These are phyloP conservation scores for Saturnispora sekii DNA, from an alignment of 805 yeast species.

Conservation along the genomic window DNA sequence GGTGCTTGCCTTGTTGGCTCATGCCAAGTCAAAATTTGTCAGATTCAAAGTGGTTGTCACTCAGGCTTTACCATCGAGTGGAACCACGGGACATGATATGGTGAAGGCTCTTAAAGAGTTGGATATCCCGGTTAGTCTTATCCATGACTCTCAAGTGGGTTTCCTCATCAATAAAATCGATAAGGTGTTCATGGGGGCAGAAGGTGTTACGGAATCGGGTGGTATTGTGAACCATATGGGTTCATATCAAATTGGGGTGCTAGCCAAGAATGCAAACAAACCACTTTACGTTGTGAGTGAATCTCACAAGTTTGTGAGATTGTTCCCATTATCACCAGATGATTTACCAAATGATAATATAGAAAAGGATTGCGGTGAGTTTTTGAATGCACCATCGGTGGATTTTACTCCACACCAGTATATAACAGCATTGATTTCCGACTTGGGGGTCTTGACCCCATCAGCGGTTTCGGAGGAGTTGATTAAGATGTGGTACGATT, in stretches of 20 bases:
- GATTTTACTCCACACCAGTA: conserved; percentile 96
- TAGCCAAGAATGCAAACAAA: conserved; percentile 82
- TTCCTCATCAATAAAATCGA: conserved; percentile 84
- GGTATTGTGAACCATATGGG: conserved; percentile 96
- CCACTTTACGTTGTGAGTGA: conserved; percentile 94
- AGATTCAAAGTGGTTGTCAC: conserved; percentile 89
- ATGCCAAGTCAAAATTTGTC: conserved; percentile 68
- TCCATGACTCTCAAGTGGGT: conserved; percentile 92
- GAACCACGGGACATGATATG: conserved; percentile 72
- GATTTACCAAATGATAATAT: conserved; percentile 55
- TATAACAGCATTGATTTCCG: conserved; percentile 92
- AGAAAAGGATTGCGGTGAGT: conserved; percentile 20
- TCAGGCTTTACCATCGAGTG: conserved; percentile 80
- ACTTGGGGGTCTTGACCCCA: conserved; percentile 92
- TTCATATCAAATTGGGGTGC: conserved; percentile 85
- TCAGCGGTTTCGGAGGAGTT: conserved; percentile 97
- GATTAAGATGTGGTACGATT: conserved; percentile 97
- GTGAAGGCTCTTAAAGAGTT: conserved; percentile 54
- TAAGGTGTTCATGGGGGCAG: conserved; percentile 94
- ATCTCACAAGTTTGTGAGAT: conserved; percentile 89
- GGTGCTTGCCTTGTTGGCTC: conserved; percentile 61
- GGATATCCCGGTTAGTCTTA: conserved; percentile 79
- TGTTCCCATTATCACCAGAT: conserved; percentile 89
- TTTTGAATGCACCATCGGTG: conserved; percentile 43
- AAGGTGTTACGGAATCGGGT: conserved; percentile 98